These are phyloP conservation scores for Penicillium pancosmium DNA, from an alignment of 495 filamentous ascomycete genomes.

Conservation along the genomic window DNA sequence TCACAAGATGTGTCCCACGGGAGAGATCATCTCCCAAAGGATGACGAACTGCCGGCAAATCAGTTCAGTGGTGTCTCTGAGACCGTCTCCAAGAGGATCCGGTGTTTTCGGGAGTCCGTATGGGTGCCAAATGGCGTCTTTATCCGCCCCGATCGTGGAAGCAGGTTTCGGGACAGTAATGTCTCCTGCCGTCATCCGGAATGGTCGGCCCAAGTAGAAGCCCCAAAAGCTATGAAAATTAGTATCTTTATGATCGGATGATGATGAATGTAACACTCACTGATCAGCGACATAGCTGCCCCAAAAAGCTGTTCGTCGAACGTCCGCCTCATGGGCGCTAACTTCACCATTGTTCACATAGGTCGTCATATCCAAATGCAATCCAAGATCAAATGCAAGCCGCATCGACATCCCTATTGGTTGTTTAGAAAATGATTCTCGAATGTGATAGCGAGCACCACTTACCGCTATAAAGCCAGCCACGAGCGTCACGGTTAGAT, in stretches of 20 bases:
- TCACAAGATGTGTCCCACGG: conserved; percentile 51
- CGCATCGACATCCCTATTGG: conserved; percentile 44
- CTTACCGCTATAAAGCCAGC: conserved; percentile 44
- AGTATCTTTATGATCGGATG: neutral
- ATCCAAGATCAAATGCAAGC: conserved; percentile 37
- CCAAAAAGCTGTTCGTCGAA: conserved; percentile 41
- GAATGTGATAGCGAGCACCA: neutral
- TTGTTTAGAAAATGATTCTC: neutral
- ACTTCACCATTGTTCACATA: conserved; percentile 32
- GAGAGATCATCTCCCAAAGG: conserved; percentile 53
- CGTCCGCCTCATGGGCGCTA: conserved; percentile 27
- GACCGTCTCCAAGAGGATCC: conserved; percentile 22
- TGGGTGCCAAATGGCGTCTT: conserved; percentile 46
- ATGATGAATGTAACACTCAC: conserved; percentile 20
- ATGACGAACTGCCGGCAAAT: conserved; percentile 49
- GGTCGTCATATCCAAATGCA: conserved; percentile 36
- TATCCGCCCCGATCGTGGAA: conserved; percentile 35
- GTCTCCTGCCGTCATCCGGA: conserved; percentile 46
- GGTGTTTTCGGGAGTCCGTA: conserved; percentile 38
- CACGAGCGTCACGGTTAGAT: conserved; percentile 33
- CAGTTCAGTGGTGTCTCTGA: conserved; percentile 44
- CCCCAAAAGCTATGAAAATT: conserved; percentile 30
- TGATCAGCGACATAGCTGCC: conserved; percentile 36
- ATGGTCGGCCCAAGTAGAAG: conserved; percentile 32
- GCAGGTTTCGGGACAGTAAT: conserved; percentile 48